Conservation (phyloP, 495 filamentous ascomycete species). For the Alectoria sarmentosa region DNA sequence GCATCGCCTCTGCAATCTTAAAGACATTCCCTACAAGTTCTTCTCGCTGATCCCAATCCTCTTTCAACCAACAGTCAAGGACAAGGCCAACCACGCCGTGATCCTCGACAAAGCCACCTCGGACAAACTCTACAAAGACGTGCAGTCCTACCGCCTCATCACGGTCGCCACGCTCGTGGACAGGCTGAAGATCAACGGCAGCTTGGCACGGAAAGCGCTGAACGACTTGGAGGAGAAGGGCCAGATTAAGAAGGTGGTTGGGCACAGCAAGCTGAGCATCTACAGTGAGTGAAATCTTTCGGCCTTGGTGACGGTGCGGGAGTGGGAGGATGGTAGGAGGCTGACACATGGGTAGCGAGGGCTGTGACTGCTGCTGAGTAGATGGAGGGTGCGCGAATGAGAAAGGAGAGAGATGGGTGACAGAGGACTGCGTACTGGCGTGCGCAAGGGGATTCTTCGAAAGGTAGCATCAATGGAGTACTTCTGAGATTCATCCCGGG, state of each 20-base stretch:
- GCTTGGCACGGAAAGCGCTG: constrained; percentile 81
- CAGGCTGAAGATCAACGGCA: constrained; percentile 99
- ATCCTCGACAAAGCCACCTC: constrained; percentile 62
- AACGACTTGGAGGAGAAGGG: constrained; percentile 96
- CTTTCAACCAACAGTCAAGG: constrained; percentile 88
- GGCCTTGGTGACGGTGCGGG: not conserved
- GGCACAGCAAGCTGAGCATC: constrained; percentile 94
- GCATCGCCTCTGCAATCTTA: not conserved
- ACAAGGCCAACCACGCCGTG: constrained; percentile 98
- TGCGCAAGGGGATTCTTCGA: not conserved
- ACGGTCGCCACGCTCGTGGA: constrained; percentile 98
- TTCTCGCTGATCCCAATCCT: not conserved
- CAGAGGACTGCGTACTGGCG: not conserved
- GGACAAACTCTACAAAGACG: constrained; percentile 85
- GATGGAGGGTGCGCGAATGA: constrained; percentile 22
- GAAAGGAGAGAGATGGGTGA: constrained; percentile 22
- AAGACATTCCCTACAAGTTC: not conserved
- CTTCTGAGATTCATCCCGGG: constrained; percentile 4
- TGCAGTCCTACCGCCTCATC: constrained; percentile 99
- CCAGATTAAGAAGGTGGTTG: constrained; percentile 95
- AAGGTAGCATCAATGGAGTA: constrained; percentile 18
- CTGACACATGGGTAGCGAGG: constrained; percentile 13
- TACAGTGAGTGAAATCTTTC: constrained; percentile 99
- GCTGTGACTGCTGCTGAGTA: constrained; percentile 31
- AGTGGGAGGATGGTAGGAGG: not conserved